Conservation (phyloP, 225 moss, liverwort and hornwort species). For the Straminergon stramineum region DNA sequence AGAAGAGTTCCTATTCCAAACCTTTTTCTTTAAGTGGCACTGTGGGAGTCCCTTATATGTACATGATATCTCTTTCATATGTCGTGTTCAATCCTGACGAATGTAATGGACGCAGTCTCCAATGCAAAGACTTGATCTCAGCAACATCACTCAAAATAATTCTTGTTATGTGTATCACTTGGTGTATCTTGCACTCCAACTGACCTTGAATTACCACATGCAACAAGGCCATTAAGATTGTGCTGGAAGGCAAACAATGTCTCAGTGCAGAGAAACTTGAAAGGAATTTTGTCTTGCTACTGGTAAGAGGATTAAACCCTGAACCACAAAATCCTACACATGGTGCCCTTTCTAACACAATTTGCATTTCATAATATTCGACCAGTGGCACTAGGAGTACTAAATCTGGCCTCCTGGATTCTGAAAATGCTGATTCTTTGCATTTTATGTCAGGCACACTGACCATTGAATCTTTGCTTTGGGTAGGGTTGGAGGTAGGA, state of each 20-base stretch:
- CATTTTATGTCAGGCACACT: not conserved
- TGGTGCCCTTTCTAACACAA: not conserved
- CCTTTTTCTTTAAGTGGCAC: no score
- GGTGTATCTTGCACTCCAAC: no score
- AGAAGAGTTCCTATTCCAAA: no score
- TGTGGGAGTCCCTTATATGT: no score
- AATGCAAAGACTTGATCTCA: no score
- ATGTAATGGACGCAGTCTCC: no score
- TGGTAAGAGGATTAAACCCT: no score
- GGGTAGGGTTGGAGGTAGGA: not conserved
- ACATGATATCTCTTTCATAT: no score
- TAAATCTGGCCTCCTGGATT: not conserved
- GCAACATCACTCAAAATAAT: no score
- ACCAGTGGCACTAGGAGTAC: not conserved
- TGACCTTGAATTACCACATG: not conserved
- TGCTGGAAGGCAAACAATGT: not conserved
- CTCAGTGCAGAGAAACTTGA: not conserved
- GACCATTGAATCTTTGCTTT: not conserved
- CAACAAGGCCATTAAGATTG: not conserved
- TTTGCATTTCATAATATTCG: not conserved
- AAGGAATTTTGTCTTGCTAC: not conserved
- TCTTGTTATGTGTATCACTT: no score
- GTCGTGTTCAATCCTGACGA: no score
- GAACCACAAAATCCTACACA: not conserved
- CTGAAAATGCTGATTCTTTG: not conserved